Conservation (phyloP, 2,329 filamentous ascomycete species). For the Byssothecium circinans region DNA sequence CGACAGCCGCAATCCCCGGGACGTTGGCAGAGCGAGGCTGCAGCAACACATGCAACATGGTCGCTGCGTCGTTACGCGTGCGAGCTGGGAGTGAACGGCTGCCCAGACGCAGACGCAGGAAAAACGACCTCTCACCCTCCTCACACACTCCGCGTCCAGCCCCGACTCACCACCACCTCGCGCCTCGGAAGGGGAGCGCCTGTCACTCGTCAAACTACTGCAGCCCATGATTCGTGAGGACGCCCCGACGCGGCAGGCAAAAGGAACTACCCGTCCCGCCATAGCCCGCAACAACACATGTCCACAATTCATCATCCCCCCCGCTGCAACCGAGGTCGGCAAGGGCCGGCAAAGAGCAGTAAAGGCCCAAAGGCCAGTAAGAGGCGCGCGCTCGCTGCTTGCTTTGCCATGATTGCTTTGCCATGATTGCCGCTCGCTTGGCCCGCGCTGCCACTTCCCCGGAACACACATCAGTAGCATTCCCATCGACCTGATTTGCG, state of each 20-base stretch:
- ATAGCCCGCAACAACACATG: conserved; percentile 19
- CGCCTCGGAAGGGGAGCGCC: conserved; percentile 18
- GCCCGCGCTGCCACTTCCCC: conserved; percentile 35
- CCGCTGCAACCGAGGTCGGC: not conserved
- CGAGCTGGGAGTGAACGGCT: conserved; percentile 1
- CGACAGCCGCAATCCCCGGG: not conserved
- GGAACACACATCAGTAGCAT: conserved; percentile 10
- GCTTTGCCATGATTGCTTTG: conserved; percentile 13
- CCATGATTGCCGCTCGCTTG: conserved; percentile 26
- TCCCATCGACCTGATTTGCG: conserved; percentile 11
- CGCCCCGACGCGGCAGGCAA: conserved; percentile 29
- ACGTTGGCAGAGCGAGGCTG: not conserved
- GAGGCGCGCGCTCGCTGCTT: no score
- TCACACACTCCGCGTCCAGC: conserved; percentile 18
- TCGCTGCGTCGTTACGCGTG: no score
- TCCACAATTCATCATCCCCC: conserved; percentile 4
- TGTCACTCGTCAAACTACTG: conserved; percentile 29
- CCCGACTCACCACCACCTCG: conserved; percentile 20
- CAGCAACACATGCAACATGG: no score
- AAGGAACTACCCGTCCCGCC: conserved; percentile 27
- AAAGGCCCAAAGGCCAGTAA: no score
- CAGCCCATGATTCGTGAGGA: conserved; percentile 33
- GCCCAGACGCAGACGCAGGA: not conserved
- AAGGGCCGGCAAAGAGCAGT: not conserved
- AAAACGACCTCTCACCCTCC: conserved; percentile 3